These are phyloP conservation scores for Drechslera avenae DNA, from an alignment of 2,329 filamentous ascomycete genomes.

Conservation along the genomic window DNA sequence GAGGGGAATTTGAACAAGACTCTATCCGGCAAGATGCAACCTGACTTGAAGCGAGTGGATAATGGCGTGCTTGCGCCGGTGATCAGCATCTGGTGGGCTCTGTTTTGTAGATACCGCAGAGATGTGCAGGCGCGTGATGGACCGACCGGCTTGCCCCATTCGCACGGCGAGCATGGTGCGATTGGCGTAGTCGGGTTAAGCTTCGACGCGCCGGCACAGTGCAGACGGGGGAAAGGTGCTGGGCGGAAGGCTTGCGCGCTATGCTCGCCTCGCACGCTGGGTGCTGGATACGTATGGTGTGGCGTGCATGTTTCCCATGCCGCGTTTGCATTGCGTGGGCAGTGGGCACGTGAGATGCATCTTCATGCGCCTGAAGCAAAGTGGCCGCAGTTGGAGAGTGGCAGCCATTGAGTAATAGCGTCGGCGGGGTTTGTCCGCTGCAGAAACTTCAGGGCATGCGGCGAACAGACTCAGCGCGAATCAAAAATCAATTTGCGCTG, in stretches of 20 bases:
- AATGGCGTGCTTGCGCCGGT: constrained; percentile 22
- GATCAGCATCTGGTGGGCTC: constrained; percentile 20
- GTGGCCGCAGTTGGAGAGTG: neutral
- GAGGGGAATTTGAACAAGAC: neutral
- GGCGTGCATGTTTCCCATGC: neutral
- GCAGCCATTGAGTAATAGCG: constrained; percentile 17
- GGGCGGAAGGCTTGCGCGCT: constrained; percentile 28
- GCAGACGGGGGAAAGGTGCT: constrained; percentile 24
- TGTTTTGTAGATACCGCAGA: constrained; percentile 17
- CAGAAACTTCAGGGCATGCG: constrained; percentile 26
- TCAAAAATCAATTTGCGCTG: constrained; percentile 6
- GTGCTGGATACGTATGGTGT: neutral
- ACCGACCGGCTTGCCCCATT: constrained; percentile 32
- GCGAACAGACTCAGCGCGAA: constrained; percentile 10
- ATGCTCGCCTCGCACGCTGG: constrained; percentile 7
- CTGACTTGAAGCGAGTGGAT: constrained; percentile 11
- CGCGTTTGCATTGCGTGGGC: neutral
- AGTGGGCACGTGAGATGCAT: neutral
- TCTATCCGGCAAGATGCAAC: neutral
- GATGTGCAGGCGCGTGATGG: constrained; percentile 47
- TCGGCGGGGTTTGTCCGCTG: constrained; percentile 26
- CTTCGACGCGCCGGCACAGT: constrained; percentile 32
- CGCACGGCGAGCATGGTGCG: constrained; percentile 19
- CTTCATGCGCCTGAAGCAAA: neutral
- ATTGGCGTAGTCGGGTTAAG: constrained; percentile 37